Evolutionary conservation across 176 grass and related monocot species (phyloP), one percentile per base, ranked within the genome.

Genomic region (bread wheat (Triticum aestivum)): DNA sequence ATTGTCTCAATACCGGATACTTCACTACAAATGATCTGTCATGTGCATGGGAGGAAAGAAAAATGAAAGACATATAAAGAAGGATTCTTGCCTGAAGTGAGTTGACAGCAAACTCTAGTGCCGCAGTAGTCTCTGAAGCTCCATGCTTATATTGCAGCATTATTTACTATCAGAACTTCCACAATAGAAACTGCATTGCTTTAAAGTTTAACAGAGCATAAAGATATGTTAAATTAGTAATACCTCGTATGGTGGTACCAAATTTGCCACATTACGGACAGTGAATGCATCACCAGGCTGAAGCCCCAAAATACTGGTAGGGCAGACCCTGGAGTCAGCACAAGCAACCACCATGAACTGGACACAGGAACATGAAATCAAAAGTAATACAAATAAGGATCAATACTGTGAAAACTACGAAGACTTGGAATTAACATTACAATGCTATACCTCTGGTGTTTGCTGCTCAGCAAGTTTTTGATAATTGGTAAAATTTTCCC

Each of bases 321-420:
- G 92, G 65, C 97, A 99, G 74, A 99, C 97, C 83, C 97, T 92
- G 17, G 97, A 96, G 80, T 99, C 94, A 13, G 88, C 84, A 91
- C 97, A 99, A 79, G 97, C 94, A 93, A 99, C 44, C 64, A 99
- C 89, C 90, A 94, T 92, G 87, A 92, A 99, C 97, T 99, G 92
- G 85, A 89, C 71, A 86, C 30, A 73, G 79, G 83, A 94, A 89
- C 51, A 77, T 35, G 78, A 30, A 84, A 56, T 10, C 27, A 85
- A 69, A 86, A 42, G n/a, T 17, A 88, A 87, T 80, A 21, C 13
- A 74, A 27, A 77, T 64, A 14, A 81, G 58, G 5, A 18, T 11
- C 42, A 9, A 13, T 4, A 51, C 62, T 56, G 12, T 5, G 11
- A 65, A 76, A 20, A 67, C 30, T 69, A 56, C n/a, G 2, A 73